Base-by-base conservation (phyloP, 768 basidiomycete species). In the Xerocomellus chrysenteron region DNA sequence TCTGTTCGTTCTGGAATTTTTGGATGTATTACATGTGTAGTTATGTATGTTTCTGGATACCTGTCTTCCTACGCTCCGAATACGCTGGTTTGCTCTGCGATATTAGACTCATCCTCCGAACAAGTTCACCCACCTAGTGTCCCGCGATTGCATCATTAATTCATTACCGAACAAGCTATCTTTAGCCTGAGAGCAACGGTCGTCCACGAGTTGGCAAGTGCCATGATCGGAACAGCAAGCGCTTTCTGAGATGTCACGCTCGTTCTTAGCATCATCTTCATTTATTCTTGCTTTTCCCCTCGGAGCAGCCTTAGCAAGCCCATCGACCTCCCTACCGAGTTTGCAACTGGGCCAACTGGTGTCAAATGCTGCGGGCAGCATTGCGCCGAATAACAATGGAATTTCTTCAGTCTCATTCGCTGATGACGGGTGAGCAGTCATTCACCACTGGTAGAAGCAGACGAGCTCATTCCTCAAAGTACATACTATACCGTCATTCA, bases 401-500 rank as follows among this genome's bases (percentile, higher is more conserved):
- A 75, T 84, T 55, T 74, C 75, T 16, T 58, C 73, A 2, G 69
- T 86, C 47, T 67, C 78, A 7, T 62, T 81, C 42, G 75, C 83
- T 9, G 72, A 69, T 46, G 80, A 86, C 57, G 76, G 74, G 67
- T 80, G 72, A 72, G 66, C 73, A 75, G 77, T 81, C 57, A 51
- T 78, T 74, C 24, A 35, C 48, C 19, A 48, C n/a, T 42, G 16
- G 52, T 41, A 21, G n/a, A 47, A n/a, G 43, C 28, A 44, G 11
- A 28, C 21, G 6, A 35, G 48, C 52, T 61, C 54, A 65, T 51
- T 28, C 28, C 21, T 43, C 58, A 16, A 61, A 91, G 90, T 64
- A 84, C 89, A 3, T 92, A 90, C 65, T 90, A 80, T 62, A 73
- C 80, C 19, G 69, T 87, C 40, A 77, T 91, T 54, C 70, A 80